Base-by-base conservation (phyloP, 192 early-diverging fungal species). In the Oehlia diaphana region DNA sequence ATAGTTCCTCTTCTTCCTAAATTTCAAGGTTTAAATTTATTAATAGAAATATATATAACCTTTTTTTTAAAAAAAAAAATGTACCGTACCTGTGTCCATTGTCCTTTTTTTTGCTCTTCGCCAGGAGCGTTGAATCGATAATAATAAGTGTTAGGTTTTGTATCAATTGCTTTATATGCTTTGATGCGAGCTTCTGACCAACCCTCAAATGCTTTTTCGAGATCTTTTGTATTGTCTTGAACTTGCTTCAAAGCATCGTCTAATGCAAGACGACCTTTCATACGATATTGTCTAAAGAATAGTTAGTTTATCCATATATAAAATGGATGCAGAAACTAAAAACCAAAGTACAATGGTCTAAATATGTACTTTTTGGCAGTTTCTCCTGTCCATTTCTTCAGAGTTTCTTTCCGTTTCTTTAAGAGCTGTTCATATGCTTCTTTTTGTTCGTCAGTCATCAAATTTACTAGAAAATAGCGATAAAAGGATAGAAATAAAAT, bases 51-150 rank as follows among this genome's bases (percentile, higher is more conserved):
- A 31, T 31, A 31, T 31, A 31, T 31, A 31, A 31, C 31, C 31
- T 31, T 31, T 31, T 31, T 31, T 31, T 31, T 72, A n/a, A 42
- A 16, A n/a, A 26, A 26, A 26, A 26, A 26, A 47, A 26, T 23
- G 9, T n/a, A 23, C 21, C 70, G n/a, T 78, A 91, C 90, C 76
- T 88, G 84, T 19, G 93, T 94, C 96, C 96, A 98, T 79, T 89
- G 90, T 8, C 97, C 97, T 70, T 95, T 96, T 65, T 92, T 89
- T 80, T 98, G 97, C 78, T 94, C 95, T 83, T 98, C 96, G 39
- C 96, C 96, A 0, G 97, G 97, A 2, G 95, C 96, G 83, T 98
- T 98, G 85, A 98, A 98, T 21, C 96, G 92, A 82, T 98, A 98
- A 83, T 98, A 98, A 80, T 98, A 98, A 26, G 95, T 95, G 86